These are phyloP conservation scores for Cryphonectria nitschkei DNA, from an alignment of 2,329 filamentous ascomycete species.

Conservation along the genomic window DNA sequence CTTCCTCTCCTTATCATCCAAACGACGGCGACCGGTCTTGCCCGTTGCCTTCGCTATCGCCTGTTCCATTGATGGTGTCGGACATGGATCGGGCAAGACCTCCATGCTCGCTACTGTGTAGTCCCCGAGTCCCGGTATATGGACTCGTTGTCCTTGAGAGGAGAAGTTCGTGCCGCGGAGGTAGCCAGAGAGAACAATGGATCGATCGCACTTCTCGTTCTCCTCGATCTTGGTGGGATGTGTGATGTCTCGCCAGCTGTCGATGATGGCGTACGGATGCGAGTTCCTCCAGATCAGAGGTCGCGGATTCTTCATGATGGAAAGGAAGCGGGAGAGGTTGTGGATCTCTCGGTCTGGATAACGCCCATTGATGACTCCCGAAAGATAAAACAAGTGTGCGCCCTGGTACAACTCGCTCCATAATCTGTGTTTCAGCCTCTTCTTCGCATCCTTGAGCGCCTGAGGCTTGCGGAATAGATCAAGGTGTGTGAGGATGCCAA, in stretches of 20 bases:
- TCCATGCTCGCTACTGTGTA: conserved; percentile 84
- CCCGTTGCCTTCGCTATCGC: conserved; percentile 82
- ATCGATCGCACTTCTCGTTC: conserved; percentile 86
- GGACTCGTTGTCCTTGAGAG: conserved; percentile 80
- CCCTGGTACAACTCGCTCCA: conserved; percentile 98
- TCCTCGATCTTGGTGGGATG: conserved; percentile 90
- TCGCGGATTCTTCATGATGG: conserved; percentile 98
- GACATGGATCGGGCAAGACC: conserved; percentile 88
- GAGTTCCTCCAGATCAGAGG: conserved; percentile 97
- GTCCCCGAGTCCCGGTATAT: conserved; percentile 91
- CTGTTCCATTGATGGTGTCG: conserved; percentile 89
- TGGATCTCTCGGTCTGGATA: conserved; percentile 97
- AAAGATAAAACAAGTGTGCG: conserved; percentile 95
- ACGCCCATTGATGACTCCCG: conserved; percentile 92
- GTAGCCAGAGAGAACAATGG: conserved; percentile 90
- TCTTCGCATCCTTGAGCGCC: conserved; percentile 90
- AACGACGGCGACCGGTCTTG: conserved; percentile 75
- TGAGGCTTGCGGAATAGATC: conserved; percentile 95
- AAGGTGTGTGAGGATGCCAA: conserved; percentile 93
- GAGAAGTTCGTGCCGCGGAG: conserved; percentile 93
- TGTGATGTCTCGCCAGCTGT: conserved; percentile 94
- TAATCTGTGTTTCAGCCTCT: conserved; percentile 90
- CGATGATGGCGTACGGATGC: conserved; percentile 90
- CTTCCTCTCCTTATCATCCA: conserved; percentile 97
- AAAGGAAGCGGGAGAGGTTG: conserved; percentile 92